These are phyloP conservation scores for Cordia subcordata DNA, from an alignment of 257 asterid genomes.

Conservation along the genomic window DNA sequence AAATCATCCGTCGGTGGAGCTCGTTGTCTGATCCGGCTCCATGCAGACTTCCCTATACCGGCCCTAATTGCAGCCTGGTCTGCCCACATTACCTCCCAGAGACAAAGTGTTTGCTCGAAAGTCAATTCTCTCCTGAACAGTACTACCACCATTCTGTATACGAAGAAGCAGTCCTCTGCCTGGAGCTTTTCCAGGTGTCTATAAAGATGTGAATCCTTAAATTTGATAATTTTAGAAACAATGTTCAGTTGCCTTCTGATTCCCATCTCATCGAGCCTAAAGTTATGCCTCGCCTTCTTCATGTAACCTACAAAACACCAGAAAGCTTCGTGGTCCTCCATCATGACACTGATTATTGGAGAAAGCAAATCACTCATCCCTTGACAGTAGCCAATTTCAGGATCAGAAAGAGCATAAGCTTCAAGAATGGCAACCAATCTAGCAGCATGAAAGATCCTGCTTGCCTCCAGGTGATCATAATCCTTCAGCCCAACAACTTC, in stretches of 20 bases:
- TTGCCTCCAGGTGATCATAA: conserved; percentile 66
- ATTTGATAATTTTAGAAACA: conserved; percentile 74
- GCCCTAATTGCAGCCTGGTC: conserved; percentile 93
- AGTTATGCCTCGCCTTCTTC: conserved; percentile 91
- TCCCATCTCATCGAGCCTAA: conserved; percentile 84
- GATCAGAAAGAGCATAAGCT: conserved; percentile 84
- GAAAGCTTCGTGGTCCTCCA: conserved; percentile 92
- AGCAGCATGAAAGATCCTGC: conserved; percentile 75
- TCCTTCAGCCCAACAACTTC: conserved; percentile 75
- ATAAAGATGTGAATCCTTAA: conserved; percentile 83
- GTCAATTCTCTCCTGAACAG: conserved; percentile 79
- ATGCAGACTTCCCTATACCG: conserved; percentile 75
- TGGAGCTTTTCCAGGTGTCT: conserved; percentile 79
- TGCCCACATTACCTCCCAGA: conserved; percentile 98
- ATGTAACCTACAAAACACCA: conserved; percentile 97
- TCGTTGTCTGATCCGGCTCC: conserved; percentile 72
- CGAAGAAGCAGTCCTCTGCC: conserved; percentile 95
- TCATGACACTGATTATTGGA: conserved; percentile 70
- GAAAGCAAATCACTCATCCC: conserved; percentile 95
- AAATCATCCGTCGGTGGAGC: conserved; percentile 94
- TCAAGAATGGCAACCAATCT: conserved; percentile 86
- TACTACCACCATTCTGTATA: conserved; percentile 92
- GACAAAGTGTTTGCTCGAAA: conserved; percentile 82
- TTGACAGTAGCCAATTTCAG: conserved; percentile 93
- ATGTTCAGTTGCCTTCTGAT: conserved; percentile 73